These are phyloP conservation scores for Penicillium crustosum DNA, from an alignment of 2,329 filamentous ascomycete genomes.

Conservation along the genomic window DNA sequence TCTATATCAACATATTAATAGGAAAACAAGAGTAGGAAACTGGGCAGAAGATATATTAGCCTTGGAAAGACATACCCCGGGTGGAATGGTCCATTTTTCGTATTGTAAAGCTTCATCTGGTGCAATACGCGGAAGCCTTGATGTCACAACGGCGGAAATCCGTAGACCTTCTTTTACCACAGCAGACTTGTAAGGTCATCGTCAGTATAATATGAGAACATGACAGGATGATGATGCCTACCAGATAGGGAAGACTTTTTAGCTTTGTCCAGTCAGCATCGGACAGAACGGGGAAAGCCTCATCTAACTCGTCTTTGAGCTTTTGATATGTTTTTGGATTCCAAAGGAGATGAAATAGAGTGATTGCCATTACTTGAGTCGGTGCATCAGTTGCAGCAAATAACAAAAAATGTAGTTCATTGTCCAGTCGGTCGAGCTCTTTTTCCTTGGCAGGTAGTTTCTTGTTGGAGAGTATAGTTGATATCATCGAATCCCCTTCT, in stretches of 20 bases:
- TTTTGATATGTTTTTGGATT: not conserved
- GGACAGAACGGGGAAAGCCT: not conserved
- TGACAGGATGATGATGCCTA: not conserved
- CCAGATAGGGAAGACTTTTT: not conserved
- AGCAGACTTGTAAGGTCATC: not conserved
- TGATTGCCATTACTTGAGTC: not conserved
- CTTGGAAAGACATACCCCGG: not conserved
- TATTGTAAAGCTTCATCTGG: not conserved
- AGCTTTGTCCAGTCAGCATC: not conserved
- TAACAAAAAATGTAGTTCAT: not conserved
- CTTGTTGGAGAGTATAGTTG: not conserved
- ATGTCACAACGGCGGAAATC: not conserved
- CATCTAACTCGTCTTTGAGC: not conserved
- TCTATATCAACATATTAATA: not conserved
- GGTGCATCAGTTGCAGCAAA: not conserved
- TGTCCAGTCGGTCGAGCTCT: not conserved
- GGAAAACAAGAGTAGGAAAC: not conserved
- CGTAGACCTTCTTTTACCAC: not conserved
- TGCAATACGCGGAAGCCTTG: not conserved
- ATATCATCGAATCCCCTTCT: not conserved
- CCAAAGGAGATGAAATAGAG: not conserved
- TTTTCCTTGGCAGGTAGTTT: not conserved
- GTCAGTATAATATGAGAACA: not conserved
- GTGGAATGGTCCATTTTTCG: not conserved
- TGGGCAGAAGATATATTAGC: no score